These are phyloP conservation scores for Mimosa pudica DNA, from an alignment of 306 rosid species.

Conservation along the genomic window DNA sequence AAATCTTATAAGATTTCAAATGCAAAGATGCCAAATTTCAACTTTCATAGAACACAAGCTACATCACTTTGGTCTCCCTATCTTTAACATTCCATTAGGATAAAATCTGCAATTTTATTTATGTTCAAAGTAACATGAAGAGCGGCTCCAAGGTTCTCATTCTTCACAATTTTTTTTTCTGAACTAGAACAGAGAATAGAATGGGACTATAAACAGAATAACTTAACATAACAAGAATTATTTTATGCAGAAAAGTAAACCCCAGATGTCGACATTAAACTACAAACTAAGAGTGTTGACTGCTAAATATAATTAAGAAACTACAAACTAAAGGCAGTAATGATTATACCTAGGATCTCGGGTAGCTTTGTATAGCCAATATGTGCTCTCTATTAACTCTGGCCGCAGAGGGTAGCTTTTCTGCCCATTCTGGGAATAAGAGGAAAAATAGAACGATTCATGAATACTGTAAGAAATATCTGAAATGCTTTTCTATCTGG, in stretches of 20 bases:
- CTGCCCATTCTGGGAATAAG: slow-evolving; percentile 75
- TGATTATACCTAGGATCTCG: slow-evolving; percentile 83
- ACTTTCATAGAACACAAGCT: not conserved
- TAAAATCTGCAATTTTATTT: not conserved
- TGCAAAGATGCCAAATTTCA: not conserved
- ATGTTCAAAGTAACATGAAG: slow-evolving; percentile 2
- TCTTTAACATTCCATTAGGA: not conserved
- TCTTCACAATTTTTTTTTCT: not conserved
- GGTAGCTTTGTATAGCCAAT: slow-evolving; percentile 98
- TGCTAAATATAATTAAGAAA: not conserved
- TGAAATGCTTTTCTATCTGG: not conserved
- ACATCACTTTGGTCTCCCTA: not conserved
- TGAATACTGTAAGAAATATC: slow-evolving; percentile 21
- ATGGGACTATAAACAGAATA: not conserved
- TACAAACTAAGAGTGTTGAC: slow-evolving; percentile 24
- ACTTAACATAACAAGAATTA: not conserved
- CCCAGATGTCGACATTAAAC: slow-evolving; percentile 23
- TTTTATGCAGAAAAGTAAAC: slow-evolving; percentile 1
- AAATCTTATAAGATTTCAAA: not conserved
- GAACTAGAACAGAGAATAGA: not conserved
- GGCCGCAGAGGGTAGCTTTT: slow-evolving; percentile 94
- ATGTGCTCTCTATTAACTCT: slow-evolving; percentile 96
- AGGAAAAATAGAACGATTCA: slow-evolving; percentile 13
- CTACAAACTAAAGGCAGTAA: slow-evolving; percentile 33
- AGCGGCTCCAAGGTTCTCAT: not conserved